phyloP scores from a whole-genome alignment of 768 basidiomycete genomes.

The Porphyrellus cyaneotinctus region DNA sequence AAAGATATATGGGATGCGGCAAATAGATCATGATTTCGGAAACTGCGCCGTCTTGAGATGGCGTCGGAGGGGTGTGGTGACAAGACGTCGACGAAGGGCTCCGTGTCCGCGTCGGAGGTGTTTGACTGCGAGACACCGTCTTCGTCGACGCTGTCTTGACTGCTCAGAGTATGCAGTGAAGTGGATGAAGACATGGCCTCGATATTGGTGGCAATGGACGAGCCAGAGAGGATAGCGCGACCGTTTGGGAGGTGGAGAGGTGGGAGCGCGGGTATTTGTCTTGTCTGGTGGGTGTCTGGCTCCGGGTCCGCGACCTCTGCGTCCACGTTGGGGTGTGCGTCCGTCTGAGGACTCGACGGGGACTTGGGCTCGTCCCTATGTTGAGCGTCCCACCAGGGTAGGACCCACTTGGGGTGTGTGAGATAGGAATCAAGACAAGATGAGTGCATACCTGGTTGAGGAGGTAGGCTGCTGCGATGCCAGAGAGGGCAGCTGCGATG shows the following conservation, averaged over 20 bases:
- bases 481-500: constrained; percentile 12
- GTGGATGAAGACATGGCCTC: background rate
- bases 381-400: background rate
- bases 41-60: constrained; percentile 12
- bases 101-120: constrained; percentile 6
- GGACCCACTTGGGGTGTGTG: constrained; percentile 10
- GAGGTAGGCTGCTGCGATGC: constrained; percentile 21
- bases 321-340: background rate
- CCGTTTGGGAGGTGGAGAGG: constrained; percentile 5
- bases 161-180: background rate
- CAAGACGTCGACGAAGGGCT: constrained; percentile 16
- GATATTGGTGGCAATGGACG: background rate
- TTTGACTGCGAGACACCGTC: background rate
- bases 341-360: background rate
- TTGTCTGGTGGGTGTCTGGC: too few relatives aligned
- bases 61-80: constrained; percentile 15
- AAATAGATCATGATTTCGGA: constrained; percentile 25
- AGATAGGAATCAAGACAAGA: fast-evolving
- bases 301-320: too few relatives aligned
- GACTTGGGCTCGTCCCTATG: background rate
- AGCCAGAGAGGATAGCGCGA: constrained; percentile 2
- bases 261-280: constrained; percentile 6
- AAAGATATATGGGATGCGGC: constrained; percentile 26
- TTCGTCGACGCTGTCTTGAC: background rate
- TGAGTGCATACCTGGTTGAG: constrained; percentile 14